Base-by-base conservation (phyloP, 768 basidiomycete species). In the Obba rivulosa region DNA sequence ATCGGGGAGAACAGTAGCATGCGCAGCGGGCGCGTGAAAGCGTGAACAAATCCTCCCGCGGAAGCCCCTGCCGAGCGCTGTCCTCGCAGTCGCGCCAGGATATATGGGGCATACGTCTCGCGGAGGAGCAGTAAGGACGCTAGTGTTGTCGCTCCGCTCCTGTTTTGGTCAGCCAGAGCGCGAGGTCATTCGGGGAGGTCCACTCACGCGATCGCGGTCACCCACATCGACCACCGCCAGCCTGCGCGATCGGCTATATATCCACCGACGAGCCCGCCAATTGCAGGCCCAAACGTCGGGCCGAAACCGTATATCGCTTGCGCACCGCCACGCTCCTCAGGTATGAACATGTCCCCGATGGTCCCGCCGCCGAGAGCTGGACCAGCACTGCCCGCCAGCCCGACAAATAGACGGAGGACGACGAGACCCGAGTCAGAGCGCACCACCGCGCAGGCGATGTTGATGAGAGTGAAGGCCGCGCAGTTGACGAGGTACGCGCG, bases 401-500 rank as follows among this genome's bases (percentile, higher is more conserved):
- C 45, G 8, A n/a, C 45, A 20, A 46, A 25, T 7, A 46, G 20
- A 4, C 45, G 7, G 11, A 46, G 35, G 31, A 46, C 45, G 24
- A 46, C 21, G 31, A 46, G 21, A 18, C 34, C 45, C 13, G 45
- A 8, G 14, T 36, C 18, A 18, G 34, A 36, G 23, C 35, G 45
- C 34, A 46, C 45, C 20, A 46, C 34, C 17, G 45, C 45, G 35
- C 45, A 46, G 4, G 34, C 45, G 20, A 46, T 34, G 23, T 46
- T 41, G 10, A 40, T 17, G 31, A 43, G 7, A 14, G 28, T 8
- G 23, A 41, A 42, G 3, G 28, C 14, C 8, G n/a, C 24, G 25
- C 22, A 40, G 46, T 39, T 23, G 7, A 28, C 25, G 25, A 37
- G 17, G 17, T 43, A 34, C 59, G 84, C 83, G 83, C 83, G 85